These are phyloP conservation scores for Backusella sp. DNA, from an alignment of 192 early-diverging fungal species.

Conservation along the genomic window DNA sequence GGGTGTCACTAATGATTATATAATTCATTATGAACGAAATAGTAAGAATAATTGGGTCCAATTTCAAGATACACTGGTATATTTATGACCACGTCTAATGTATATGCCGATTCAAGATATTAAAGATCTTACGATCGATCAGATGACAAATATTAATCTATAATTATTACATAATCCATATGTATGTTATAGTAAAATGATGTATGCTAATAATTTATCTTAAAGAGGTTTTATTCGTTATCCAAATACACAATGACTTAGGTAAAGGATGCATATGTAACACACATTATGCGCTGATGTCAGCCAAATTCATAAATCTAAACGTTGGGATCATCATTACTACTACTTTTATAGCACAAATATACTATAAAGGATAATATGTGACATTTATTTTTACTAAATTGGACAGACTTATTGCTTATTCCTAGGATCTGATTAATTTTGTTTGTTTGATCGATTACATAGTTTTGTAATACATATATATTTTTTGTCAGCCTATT, in stretches of 20 bases:
- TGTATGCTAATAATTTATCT: neutral
- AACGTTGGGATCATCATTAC: neutral
- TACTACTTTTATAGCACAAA: neutral
- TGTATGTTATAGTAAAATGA: neutral
- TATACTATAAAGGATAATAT: neutral
- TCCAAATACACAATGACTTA: neutral
- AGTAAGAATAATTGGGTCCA: neutral
- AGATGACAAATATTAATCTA: neutral
- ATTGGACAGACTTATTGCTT: neutral
- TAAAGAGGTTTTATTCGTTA: neutral
- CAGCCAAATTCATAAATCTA: neutral
- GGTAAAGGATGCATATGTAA: neutral
- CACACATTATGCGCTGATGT: slow-evolving; percentile 3
- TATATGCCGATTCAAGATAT: neutral
- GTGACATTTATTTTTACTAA: neutral
- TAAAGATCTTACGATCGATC: neutral
- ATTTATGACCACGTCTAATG: neutral
- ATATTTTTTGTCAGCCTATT: neutral
- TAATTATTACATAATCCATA: neutral
- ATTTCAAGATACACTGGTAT: neutral
- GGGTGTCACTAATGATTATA: neutral
- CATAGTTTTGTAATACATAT: neutral
- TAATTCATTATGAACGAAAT: neutral
- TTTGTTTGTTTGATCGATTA: neutral
- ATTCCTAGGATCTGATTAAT: neutral